Conservation (phyloP, 73 alveolate species). For the Urostyla sp. region DNA sequence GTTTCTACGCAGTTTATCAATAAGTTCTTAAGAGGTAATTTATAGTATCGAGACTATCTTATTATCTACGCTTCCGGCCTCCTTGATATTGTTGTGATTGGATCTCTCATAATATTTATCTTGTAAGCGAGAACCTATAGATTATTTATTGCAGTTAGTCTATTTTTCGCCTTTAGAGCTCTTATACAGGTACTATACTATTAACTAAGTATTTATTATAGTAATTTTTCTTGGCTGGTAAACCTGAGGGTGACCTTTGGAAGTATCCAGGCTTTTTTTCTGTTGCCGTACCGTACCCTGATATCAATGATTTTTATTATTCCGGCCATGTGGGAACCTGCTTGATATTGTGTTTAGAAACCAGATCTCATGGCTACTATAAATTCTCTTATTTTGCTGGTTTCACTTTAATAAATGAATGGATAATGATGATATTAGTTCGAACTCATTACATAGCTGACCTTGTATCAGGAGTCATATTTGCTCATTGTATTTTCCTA, state of each 20-base stretch:
- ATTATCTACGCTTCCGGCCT: constrained; percentile 51
- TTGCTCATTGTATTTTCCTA: constrained; percentile 78
- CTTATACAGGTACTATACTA: neutral
- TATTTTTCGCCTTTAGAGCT: constrained; percentile 37
- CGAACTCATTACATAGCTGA: constrained; percentile 90
- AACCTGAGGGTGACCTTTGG: constrained; percentile 76
- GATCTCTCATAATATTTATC: constrained; percentile 1
- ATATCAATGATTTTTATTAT: constrained; percentile 88
- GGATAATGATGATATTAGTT: constrained; percentile 67
- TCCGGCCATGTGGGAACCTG: constrained; percentile 96
- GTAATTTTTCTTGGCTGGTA: constrained; percentile 49
- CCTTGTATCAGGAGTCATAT: constrained; percentile 76
- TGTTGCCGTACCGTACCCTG: constrained; percentile 80
- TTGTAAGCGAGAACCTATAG: constrained; percentile 48
- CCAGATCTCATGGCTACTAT: constrained; percentile 23
- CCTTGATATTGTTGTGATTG: constrained; percentile 30
- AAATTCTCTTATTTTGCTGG: constrained; percentile 47
- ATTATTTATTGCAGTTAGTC: constrained; percentile 1
- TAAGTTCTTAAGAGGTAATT: neutral
- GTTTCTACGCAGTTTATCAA: constrained; percentile 1
- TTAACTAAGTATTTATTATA: neutral
- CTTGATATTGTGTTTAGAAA: constrained; percentile 68
- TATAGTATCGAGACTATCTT: neutral
- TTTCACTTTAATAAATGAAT: constrained; percentile 62
- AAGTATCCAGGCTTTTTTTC: constrained; percentile 90